Base-by-base conservation (phyloP, 169 alveolate genomes). In the Cryptosporidium felis region DNA sequence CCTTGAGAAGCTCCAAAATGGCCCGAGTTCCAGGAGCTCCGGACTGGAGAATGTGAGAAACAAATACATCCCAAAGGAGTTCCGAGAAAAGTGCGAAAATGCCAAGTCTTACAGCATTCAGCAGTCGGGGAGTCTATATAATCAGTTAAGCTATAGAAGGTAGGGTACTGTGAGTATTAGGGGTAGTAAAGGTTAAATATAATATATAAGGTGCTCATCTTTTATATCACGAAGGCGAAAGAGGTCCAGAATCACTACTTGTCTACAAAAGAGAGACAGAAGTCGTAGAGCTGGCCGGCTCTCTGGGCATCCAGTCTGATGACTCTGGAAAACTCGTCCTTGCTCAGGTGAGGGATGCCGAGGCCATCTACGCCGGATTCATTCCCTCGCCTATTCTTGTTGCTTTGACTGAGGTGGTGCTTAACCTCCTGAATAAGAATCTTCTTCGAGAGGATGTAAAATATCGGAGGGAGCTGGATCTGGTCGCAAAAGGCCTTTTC, bases 401-500 rank as follows among this genome's bases (percentile, higher is more conserved):
- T 42, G 36, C 21, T 44, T 8, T 30, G 46, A 53, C 26, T 58
- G 6, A 74, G 28, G 28, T 74, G 85, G 61, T 56, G 41, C 44
- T 42, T 74, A 16, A 67, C 85, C 51, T 90, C 92, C 80, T 88
- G 89, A 49, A 90, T 49, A 45, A 90, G 82, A 61, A 90, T 61
- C 49, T 89, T 80, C 46, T 90, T 90, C 5, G 90, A 80, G 40
- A 90, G 66, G n/a, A 90, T 82, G 60, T 88, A 90, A 58, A 90
- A 90, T 45, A 90, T 66, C 12, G 90, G 89, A 12, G 92, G 91
- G 2, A 90, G 90, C 46, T 90, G 89, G 67, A 90, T 90, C 30
- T 90, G 74, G 60, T 90, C 90, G 53, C 92, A 90, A 58, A 90
- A 90, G 32, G 56, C 88, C n/a, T 88, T 89, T 63, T 90, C 92